phyloP scores from a whole-genome alignment of 2,329 filamentous ascomycete species.

The Pseudogymnoascus sp. region DNA sequence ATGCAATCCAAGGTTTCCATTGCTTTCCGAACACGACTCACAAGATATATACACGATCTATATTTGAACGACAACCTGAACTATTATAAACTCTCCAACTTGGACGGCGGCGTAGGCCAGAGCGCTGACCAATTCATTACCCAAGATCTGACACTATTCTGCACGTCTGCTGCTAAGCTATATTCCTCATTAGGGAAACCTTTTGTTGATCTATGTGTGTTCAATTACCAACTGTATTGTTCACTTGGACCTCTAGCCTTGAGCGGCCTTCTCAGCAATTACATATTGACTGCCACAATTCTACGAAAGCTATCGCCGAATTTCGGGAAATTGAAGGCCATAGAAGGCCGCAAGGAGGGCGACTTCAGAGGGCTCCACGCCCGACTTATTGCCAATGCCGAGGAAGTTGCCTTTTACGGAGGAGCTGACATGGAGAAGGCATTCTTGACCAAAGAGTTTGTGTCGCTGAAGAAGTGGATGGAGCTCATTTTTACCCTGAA shows the following conservation, averaged over 20 bases:
- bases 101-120: conserved; percentile 87
- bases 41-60: conserved; percentile 92
- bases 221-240: conserved; percentile 94
- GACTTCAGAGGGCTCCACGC: conserved; percentile 90
- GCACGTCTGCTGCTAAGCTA: conserved; percentile 78
- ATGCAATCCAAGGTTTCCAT: conserved; percentile 97
- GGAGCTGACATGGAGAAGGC: conserved; percentile 92
- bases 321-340: conserved; percentile 92
- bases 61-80: conserved; percentile 93
- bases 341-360: conserved; percentile 89
- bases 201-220: conserved; percentile 91
- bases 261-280: conserved; percentile 80
- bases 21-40: conserved; percentile 89
- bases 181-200: conserved; percentile 98
- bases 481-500: conserved; percentile 96
- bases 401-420: conserved; percentile 96
- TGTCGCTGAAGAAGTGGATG: conserved; percentile 92
- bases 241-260: conserved; percentile 84
- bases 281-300: conserved; percentile 87
- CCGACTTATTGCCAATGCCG: conserved; percentile 87
- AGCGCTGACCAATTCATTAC: conserved; percentile 96
- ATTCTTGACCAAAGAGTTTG: conserved; percentile 86
- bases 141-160: conserved; percentile 92
- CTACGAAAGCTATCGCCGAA: conserved; percentile 83
- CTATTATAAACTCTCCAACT: conserved; percentile 89